phyloP scores from a whole-genome alignment of 2,329 filamentous ascomycete genomes.

The Ophioceras dolichostomum region DNA sequence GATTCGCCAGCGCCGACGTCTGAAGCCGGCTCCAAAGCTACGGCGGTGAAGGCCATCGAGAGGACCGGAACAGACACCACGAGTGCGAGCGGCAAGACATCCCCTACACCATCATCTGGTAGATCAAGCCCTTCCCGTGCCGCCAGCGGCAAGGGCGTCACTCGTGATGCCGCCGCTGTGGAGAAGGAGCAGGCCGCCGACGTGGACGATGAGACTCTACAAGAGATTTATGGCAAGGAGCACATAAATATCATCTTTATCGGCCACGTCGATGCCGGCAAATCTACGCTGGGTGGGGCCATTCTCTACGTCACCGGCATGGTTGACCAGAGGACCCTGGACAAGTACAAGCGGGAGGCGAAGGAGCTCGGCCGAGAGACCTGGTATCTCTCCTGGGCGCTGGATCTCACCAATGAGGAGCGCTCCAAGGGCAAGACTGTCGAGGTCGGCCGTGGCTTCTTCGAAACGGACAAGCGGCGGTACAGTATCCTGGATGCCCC shows the following conservation, averaged over 20 bases:
- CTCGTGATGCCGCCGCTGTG: constrained; percentile 69
- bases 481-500: constrained; percentile 97
- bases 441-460: constrained; percentile 89
- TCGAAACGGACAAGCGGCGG: constrained; percentile 90
- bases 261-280: constrained; percentile 92
- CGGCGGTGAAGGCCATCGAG: constrained; percentile 80
- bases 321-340: constrained; percentile 98
- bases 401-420: constrained; percentile 95
- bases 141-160: constrained; percentile 39
- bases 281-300: constrained; percentile 88
- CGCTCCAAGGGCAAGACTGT: constrained; percentile 95
- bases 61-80: constrained; percentile 63
- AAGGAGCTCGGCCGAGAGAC: constrained; percentile 95
- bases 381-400: constrained; percentile 97
- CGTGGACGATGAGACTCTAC: constrained; percentile 60
- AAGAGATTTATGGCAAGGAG: constrained; percentile 93
- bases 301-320: constrained; percentile 92
- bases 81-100: constrained; percentile 56
- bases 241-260: constrained; percentile 94
- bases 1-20: constrained; percentile 37
- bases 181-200: constrained; percentile 70
- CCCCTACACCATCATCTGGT: constrained; percentile 72
- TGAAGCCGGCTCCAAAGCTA: constrained; percentile 71
- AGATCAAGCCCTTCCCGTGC: constrained; percentile 65
- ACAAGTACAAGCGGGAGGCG: constrained; percentile 94